Evolutionary conservation across 2,329 filamentous ascomycete genomes (phyloP), one percentile per base, ranked within the genome.

Genomic region (Colletotrichum orchidophilum): DNA sequence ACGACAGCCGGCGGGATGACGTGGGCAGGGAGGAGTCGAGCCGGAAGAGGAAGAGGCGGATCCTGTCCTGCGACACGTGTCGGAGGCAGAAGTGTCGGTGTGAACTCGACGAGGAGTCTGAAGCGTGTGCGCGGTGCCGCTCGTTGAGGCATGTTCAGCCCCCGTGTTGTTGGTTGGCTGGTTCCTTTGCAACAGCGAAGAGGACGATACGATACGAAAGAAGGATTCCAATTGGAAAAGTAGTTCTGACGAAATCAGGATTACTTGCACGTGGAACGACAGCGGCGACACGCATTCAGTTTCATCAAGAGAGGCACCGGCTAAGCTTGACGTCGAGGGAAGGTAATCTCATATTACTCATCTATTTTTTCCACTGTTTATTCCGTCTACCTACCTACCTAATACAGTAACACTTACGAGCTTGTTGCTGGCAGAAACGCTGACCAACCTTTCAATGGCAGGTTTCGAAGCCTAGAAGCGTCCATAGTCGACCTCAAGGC

Each of bases 31-130:
- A 71, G 35, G 69, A 71, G 31, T 54, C 65, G n/a, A 58, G 53
- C 33, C 57, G 69, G n/a, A 73, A 73, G 55, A 54, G 71, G 11
- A 67, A 64, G 59, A 54, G 71, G 39, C 63, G 71, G 7, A 68
- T 73, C n/a, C 60, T 73, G 13, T 73, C 71, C 5, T 73, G 71
- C 24, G 71, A 73, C 42, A 72, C 71, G 6, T 73, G 71, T 24
- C 63, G 70, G 15, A 71, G 68, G 59, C 68, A 72, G 27, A 73
- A 73, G 50, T 73, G 71, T 46, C 57, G 64, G 18, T 73, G 71
- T 21, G 71, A 73, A 27, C 53, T 72, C 2, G 71, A 73, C 18
- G 60, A 67, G 39, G 63, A 73, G 24, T 71, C 69, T 26, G 68
- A 71, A 29, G 46, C 64, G 33, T 73, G 71, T n/a, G 58, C 68